These are phyloP conservation scores for Abrus pulchellus DNA, from an alignment of 306 rosid genomes.

Conservation along the genomic window DNA sequence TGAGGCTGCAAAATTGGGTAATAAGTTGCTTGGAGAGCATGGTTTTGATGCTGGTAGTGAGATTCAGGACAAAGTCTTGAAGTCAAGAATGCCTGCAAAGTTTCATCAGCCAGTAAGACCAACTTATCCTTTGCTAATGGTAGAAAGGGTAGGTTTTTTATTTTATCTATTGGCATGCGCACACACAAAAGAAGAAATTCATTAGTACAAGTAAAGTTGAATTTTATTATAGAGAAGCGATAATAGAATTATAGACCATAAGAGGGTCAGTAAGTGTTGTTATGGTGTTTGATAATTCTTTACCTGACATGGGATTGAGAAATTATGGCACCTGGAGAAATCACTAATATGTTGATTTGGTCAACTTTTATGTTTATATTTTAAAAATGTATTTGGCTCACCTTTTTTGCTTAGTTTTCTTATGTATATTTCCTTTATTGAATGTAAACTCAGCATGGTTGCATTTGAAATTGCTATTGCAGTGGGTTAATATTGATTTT, in stretches of 20 bases:
- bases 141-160: background rate
- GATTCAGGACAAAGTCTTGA: slow-evolving; percentile 49
- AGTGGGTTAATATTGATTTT: slow-evolving; percentile 25
- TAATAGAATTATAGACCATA: background rate
- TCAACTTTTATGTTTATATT: background rate
- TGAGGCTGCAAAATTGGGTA: slow-evolving; percentile 57
- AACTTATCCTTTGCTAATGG: slow-evolving; percentile 27
- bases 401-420: slow-evolving; percentile 21
- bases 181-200: slow-evolving; percentile 4
- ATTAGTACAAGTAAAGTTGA: background rate
- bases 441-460: slow-evolving; percentile 36
- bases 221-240: slow-evolving; percentile 6
- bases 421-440: slow-evolving; percentile 19
- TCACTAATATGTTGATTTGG: background rate
- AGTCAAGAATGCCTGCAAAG: slow-evolving; percentile 57
- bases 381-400: slow-evolving; percentile 2
- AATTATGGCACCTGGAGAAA: slow-evolving; percentile 10
- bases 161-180: background rate
- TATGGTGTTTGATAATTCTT: background rate
- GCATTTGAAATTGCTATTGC: slow-evolving; percentile 12
- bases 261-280: background rate
- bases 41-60: slow-evolving; percentile 56
- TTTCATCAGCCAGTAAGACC: slow-evolving; percentile 64
- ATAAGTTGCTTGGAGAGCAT: slow-evolving; percentile 53
- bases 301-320: slow-evolving; percentile 13